These are phyloP conservation scores for Lepidium didymum DNA, from an alignment of 345 rosid genomes.

Conservation along the genomic window DNA sequence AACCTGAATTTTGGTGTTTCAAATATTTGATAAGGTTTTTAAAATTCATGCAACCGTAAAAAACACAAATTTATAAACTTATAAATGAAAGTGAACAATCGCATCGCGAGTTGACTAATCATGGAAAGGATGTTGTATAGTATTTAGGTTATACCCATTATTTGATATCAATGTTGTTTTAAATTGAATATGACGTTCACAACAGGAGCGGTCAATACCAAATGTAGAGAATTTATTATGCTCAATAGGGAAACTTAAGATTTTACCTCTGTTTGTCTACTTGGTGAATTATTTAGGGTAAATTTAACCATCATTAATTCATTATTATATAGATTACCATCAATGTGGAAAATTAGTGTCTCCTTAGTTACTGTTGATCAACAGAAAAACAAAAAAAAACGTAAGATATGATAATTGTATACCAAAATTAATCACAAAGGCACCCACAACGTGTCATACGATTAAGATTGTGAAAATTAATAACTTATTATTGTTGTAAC, in stretches of 20 bases:
- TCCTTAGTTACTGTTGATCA: slow-evolving; percentile 10
- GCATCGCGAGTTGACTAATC: not conserved
- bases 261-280: slow-evolving; percentile 17
- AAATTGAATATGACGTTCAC: not conserved
- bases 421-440: slow-evolving; percentile 2
- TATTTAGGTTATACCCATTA: not conserved
- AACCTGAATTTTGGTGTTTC: too few species aligned
- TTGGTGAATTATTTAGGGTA: slow-evolving; percentile 19
- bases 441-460: not conserved
- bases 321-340: not conserved
- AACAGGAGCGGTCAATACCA: slow-evolving; percentile 4
- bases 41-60: not conserved
- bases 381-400: slow-evolving; percentile 4
- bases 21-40: not conserved
- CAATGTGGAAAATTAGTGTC: not conserved
- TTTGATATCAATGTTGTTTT: not conserved
- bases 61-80: too few species aligned
- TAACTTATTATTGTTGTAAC: too few species aligned
- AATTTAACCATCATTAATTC: slow-evolving; percentile 1
- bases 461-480: too few species aligned
- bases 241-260: slow-evolving; percentile 6
- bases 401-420: slow-evolving; percentile 3
- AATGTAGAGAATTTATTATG: slow-evolving; percentile 9
- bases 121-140: not conserved
- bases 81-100: not conserved